These are phyloP conservation scores for Helicostylum pulchrum DNA, from an alignment of 192 early-diverging fungal genomes.

Conservation along the genomic window DNA sequence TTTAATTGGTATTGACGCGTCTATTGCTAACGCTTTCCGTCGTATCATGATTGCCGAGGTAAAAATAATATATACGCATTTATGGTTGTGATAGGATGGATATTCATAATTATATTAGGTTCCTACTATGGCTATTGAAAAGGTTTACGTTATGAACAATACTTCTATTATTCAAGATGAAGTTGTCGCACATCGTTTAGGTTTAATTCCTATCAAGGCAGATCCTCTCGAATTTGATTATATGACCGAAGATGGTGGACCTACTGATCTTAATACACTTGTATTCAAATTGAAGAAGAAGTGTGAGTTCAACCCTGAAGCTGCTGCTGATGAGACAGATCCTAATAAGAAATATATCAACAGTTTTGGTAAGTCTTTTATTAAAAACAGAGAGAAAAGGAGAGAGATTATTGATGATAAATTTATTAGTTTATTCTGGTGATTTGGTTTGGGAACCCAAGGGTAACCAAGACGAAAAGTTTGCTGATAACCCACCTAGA, in stretches of 20 bases:
- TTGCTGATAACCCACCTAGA: constrained; percentile 62
- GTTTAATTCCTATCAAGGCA: constrained; percentile 87
- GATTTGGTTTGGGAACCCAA: constrained; percentile 87
- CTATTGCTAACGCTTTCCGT: constrained; percentile 92
- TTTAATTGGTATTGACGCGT: constrained; percentile 87
- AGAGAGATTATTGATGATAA: constrained; percentile 2
- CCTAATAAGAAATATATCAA: constrained; percentile 73
- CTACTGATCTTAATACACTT: constrained; percentile 92
- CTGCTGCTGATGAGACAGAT: constrained; percentile 62
- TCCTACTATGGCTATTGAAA: constrained; percentile 96
- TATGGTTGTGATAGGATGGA: background rate
- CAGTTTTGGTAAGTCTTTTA: constrained; percentile 48
- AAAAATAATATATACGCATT: background rate
- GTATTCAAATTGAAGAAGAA: constrained; percentile 82
- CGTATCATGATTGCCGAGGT: constrained; percentile 92
- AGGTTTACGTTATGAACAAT: constrained; percentile 90
- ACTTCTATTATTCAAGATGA: constrained; percentile 91
- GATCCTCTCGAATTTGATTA: constrained; percentile 82
- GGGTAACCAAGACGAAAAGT: constrained; percentile 78
- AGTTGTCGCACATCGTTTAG: constrained; percentile 87
- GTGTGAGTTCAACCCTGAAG: constrained; percentile 65
- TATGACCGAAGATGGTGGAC: constrained; percentile 63
- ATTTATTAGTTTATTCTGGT: constrained; percentile 62
- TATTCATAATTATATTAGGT: constrained; percentile 32
- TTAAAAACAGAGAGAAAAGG: background rate